These are phyloP conservation scores for Pichia eremophila DNA, from an alignment of 805 yeast genomes.

Conservation along the genomic window DNA sequence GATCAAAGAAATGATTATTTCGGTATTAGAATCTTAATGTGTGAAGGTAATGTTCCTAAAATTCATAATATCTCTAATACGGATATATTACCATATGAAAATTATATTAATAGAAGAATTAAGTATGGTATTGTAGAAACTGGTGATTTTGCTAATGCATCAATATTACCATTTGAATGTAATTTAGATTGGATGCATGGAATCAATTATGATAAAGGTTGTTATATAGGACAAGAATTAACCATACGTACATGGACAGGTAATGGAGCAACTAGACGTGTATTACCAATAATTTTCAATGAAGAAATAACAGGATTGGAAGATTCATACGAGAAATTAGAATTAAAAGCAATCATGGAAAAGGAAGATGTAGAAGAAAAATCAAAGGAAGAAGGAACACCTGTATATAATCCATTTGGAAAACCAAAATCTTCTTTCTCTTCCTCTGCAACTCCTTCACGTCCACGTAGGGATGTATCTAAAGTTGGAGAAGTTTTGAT, in stretches of 20 bases:
- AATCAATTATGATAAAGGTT: conserved; percentile 82
- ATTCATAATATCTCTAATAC: background rate
- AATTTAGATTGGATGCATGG: conserved; percentile 78
- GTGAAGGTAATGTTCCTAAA: background rate
- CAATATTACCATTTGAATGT: conserved; percentile 71
- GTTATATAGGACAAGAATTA: conserved; percentile 93
- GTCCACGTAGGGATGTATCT: conserved; percentile 21
- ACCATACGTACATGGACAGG: conserved; percentile 81
- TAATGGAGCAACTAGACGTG: conserved; percentile 75
- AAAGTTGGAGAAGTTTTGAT: conserved; percentile 57
- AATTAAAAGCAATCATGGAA: conserved; percentile 5
- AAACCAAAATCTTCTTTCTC: background rate
- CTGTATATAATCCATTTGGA: conserved; percentile 9
- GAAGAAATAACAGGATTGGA: conserved; percentile 6
- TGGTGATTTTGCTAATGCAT: conserved; percentile 33
- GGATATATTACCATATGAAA: background rate
- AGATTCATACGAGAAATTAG: conserved; percentile 10
- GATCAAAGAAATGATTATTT: conserved; percentile 64
- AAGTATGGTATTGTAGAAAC: conserved; percentile 48
- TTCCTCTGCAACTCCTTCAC: too few species aligned
- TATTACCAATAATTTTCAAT: conserved; percentile 55
- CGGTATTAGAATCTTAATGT: conserved; percentile 40
- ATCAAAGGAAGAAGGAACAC: conserved; percentile 1
- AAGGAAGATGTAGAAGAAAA: background rate
- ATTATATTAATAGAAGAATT: conserved; percentile 23